These are phyloP conservation scores for Pseudocercospora cruenta DNA, from an alignment of 2,329 filamentous ascomycete species.

Conservation along the genomic window DNA sequence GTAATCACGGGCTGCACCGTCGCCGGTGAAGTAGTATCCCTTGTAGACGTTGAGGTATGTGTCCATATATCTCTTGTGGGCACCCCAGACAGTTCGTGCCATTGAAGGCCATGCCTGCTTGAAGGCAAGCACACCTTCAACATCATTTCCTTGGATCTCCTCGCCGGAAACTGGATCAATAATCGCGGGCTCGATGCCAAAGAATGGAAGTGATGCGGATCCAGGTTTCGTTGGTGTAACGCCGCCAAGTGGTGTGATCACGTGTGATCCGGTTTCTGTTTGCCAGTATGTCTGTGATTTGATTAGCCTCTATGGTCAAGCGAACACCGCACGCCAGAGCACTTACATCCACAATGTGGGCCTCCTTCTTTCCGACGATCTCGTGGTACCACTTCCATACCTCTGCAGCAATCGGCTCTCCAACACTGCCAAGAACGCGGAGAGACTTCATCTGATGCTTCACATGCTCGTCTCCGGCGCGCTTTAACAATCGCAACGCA, in stretches of 20 bases:
- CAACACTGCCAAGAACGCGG: slow-evolving; percentile 88
- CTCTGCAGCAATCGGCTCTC: slow-evolving; percentile 95
- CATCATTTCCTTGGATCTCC: slow-evolving; percentile 92
- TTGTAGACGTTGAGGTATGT: slow-evolving; percentile 98
- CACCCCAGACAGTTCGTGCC: slow-evolving; percentile 96
- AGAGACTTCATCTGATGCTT: slow-evolving; percentile 87
- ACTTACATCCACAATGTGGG: slow-evolving; percentile 91
- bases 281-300: slow-evolving; percentile 90
- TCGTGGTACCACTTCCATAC: slow-evolving; percentile 99
- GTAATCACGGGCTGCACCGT: slow-evolving; percentile 93
- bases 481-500: slow-evolving; percentile 88
- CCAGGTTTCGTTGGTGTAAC: slow-evolving; percentile 96
- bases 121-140: slow-evolving; percentile 94
- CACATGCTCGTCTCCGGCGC: slow-evolving; percentile 90
- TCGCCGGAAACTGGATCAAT: slow-evolving; percentile 94
- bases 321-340: background rate
- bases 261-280: slow-evolving; percentile 96
- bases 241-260: slow-evolving; percentile 90
- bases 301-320: slow-evolving; percentile 23
- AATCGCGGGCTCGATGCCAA: slow-evolving; percentile 95
- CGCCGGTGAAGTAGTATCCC: slow-evolving; percentile 95
- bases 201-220: slow-evolving; percentile 94
- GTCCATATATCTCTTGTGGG: slow-evolving; percentile 98
- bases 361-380: slow-evolving; percentile 87
- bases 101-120: slow-evolving; percentile 99